Evolutionary conservation across 176 grass and related monocot genomes (phyloP), one percentile per base, ranked within the genome.

Genomic region (Poa annua): DNA sequence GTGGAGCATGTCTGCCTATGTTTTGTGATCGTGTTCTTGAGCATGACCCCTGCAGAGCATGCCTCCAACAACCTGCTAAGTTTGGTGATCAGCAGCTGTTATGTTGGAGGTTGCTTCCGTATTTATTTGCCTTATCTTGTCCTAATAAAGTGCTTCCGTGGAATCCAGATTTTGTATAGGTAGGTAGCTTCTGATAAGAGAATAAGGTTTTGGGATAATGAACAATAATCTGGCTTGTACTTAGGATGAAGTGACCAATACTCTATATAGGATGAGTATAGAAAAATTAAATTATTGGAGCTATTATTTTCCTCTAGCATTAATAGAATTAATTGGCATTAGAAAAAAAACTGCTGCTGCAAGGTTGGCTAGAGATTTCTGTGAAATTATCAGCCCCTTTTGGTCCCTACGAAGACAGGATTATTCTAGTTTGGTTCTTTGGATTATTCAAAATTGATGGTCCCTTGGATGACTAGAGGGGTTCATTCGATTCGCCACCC

Each of bases 91-190:
- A 26, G 45, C 12, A 53, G n/a, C 51, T 29, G 71, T 53, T 74
- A 34, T 19, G 64, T 81, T 81, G n/a, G 48, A 52, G 34, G 81
- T 75, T 75, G 54, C 54, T 61, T 14, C 79, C 63, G 26, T 55
- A 39, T 11, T 36, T 67, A 22, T 32, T 32, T 64, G 12, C 11
- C 19, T 26, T 33, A 36, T 11, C 25, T 63, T 84, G 7, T 60
- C 53, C 39, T 49, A 9, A 74, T 50, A 35, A 64, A 75, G 55
- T 61, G 55, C 11, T 7, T 33, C 54, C 38, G 25, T 74, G 45
- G 17, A 65, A 48, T 50, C 12, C 42, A 24, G 64, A 47, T 74
- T 50, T 75, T 62, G 33, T 50, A 24, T 79, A 10, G 22, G 15
- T 51, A 16, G 24, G 1, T 49, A 33, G 71, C 24, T 74, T 52